Evolutionary conservation across 768 basidiomycete genomes (phyloP), one percentile per base, ranked within the genome.

Genomic region (Dictyophora rubrovolvata): DNA sequence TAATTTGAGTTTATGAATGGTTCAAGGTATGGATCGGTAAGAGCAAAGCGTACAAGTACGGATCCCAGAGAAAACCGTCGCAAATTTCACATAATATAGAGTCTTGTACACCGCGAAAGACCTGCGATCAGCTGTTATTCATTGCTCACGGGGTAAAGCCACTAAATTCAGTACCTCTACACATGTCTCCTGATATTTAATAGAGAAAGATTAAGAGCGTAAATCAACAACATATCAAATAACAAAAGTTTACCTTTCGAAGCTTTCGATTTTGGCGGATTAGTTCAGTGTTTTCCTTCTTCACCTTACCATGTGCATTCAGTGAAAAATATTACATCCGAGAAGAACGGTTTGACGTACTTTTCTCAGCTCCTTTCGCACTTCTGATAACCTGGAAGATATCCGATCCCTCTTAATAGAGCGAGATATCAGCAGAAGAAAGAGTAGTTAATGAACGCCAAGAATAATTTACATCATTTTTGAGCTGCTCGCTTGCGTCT

Each of bases 1-100:
- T 88, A 63, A 9, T 36, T 57, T 35, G 16, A 12, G n/a, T 9
- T 12, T 22, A 12, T 18, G 5, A 36, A 12, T 21, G 17, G 34
- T 21, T 17, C 36, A 35, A 37, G 10, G 18, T 17, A 6, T 42
- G 5, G n/a, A 46, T 18, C 23, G 33, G 2, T 22, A 46, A 12
- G 16, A 51, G 21, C 5, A 16, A 16, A 49, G 73, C 84, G 47
- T 63, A 87, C 86, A 77, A 74, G 63, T 79, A 84, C 0, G 87
- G 86, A 8, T 73, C 72, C 83, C 84, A 86, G 79, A 88, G 81
- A 59, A 76, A 76, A 47, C 69, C 60, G 0, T 79, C 75, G 66
- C 87, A 89, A 47, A 89, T 79, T 60, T 84, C 84, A 65, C 87
- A 89, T 47, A 70, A 74, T 12, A 81, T 67, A 50, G 74, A 65